Evolutionary conservation across 1,284 basidiomycete species (phyloP), one percentile per base, ranked within the genome.

Genomic region (Pascua sp.): DNA sequence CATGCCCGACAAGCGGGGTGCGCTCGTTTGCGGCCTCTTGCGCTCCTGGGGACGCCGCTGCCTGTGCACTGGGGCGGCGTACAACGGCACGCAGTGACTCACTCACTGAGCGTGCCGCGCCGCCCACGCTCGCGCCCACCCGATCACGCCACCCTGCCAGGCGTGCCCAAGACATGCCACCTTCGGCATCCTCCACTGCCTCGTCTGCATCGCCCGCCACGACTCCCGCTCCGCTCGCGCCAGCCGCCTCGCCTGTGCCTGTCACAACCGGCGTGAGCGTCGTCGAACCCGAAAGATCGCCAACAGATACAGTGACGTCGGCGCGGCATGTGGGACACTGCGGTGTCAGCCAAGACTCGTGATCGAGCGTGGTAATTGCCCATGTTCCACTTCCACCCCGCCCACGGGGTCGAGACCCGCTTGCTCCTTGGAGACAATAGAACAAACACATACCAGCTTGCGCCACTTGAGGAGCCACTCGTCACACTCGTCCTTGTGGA

Each of bases 321-420:
- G 88, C 86, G 73, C 91, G 89, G 79, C 90, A 92, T 1, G 91
- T 83, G 13, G 90, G 90, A 67, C 90, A 93, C 90, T 93, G 63
- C 17, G 52, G 24, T 10, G 51, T 59, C 51, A 55, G 45, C 41
- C 4, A 46, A 32, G 24, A 32, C 24, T 32, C 24, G 24, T 32
- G 32, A 32, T 15, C 11, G 39, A 60, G 47, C 13, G 53, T 49
- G 48, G 16, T 42, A 62, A 52, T 11, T 61, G 42, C 47, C 43
- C 42, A 15, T 32, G n/a, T 51, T 42, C 18, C 24, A 32, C 24
- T 32, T 32, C 24, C 24, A 32, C 4, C 24, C 4, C 7, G 24
- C 24, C 24, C 41, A 4, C 41, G n/a, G 41, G n/a, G 41, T 42
- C 12, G 12, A 42, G 41, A 42, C 24, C 24, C 7, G 41, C 8